Percentiles rank a stretch among this genome's conserved stretches.
These are phyloP conservation scores for Mycotypha africana DNA, from an alignment of 371 early-diverging fungal species.

Conservation along the genomic window DNA sequence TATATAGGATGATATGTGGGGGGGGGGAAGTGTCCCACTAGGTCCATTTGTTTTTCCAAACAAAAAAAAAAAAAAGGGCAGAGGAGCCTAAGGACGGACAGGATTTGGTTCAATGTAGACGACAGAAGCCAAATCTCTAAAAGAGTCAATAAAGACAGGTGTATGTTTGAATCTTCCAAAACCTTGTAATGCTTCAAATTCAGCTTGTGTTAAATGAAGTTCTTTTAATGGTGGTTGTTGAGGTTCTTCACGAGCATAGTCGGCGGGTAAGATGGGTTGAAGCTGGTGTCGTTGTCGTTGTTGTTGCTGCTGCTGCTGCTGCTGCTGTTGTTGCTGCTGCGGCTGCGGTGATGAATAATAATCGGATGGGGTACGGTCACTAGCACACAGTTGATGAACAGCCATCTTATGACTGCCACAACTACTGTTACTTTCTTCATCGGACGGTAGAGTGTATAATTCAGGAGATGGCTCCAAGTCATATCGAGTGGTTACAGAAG, in stretches of 20 bases:
- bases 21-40: too few species aligned
- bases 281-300: conserved; percentile 25
- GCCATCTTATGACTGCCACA: neutral
- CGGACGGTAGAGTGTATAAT: too few species aligned
- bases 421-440: neutral
- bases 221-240: conserved; percentile 11
- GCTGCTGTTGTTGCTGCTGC: too few species aligned
- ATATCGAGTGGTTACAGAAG: too few species aligned
- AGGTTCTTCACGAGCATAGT: neutral
- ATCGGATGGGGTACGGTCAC: too few species aligned
- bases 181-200: conserved; percentile 42
- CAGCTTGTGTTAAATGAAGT: conserved; percentile 33
- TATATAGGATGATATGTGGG: too few species aligned
- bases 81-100: neutral
- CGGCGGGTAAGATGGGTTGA: conserved; percentile 22
- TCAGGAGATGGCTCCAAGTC: too few species aligned
- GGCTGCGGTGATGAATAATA: too few species aligned
- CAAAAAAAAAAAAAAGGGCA: too few species aligned
- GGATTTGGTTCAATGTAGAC: conserved; percentile 25
- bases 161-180: conserved; percentile 34
- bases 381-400: neutral
- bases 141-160: conserved; percentile 30
- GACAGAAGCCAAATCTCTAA: conserved; percentile 22
- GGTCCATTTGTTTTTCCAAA: too few species aligned
- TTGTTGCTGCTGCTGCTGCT: too few species aligned